phyloP scores from a whole-genome alignment of 208 protist genomes.

The Novymonas esmeraldas region DNA sequence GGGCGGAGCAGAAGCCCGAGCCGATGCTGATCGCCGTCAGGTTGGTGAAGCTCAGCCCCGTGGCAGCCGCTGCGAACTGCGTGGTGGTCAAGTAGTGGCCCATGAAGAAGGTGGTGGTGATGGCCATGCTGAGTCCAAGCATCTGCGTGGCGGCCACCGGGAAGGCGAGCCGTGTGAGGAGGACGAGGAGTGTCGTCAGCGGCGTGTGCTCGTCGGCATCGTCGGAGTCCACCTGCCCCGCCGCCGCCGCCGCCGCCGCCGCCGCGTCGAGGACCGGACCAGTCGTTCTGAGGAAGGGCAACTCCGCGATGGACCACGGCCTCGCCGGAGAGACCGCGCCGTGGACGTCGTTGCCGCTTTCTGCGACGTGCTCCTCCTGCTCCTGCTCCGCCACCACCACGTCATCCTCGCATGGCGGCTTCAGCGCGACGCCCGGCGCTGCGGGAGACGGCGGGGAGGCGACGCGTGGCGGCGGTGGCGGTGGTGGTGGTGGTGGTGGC shows the following conservation, averaged over 20 bases:
- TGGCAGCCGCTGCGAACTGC: slow-evolving; percentile 37
- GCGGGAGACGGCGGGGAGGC: too few relatives aligned
- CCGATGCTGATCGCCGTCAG: slow-evolving; percentile 44
- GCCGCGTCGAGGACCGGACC: slow-evolving; percentile 4
- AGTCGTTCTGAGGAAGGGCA: slow-evolving; percentile 16
- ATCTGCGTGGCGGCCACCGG: slow-evolving; percentile 33
- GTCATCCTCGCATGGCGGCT: neutral
- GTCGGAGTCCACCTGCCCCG: slow-evolving; percentile 6
- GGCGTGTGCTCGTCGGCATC: slow-evolving; percentile 16
- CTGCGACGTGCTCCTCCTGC: too few relatives aligned
- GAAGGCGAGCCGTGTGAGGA: slow-evolving; percentile 24
- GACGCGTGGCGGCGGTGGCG: neutral
- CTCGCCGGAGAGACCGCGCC: too few relatives aligned
- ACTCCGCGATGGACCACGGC: slow-evolving; percentile 5
- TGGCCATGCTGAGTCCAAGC: slow-evolving; percentile 30
- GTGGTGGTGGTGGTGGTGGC: neutral
- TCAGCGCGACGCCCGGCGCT: too few relatives aligned
- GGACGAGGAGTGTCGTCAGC: slow-evolving; percentile 10
- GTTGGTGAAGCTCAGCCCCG: slow-evolving; percentile 37
- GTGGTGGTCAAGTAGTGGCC: slow-evolving; percentile 32
- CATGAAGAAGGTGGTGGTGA: slow-evolving; percentile 39
- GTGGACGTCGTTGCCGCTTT: too few relatives aligned
- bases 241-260: too few relatives aligned
- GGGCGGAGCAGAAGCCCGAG: slow-evolving; percentile 20
- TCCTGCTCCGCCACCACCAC: neutral